Evolutionary conservation across 169 alveolate species (phyloP).

Genomic region (Babesia sp.): DNA sequence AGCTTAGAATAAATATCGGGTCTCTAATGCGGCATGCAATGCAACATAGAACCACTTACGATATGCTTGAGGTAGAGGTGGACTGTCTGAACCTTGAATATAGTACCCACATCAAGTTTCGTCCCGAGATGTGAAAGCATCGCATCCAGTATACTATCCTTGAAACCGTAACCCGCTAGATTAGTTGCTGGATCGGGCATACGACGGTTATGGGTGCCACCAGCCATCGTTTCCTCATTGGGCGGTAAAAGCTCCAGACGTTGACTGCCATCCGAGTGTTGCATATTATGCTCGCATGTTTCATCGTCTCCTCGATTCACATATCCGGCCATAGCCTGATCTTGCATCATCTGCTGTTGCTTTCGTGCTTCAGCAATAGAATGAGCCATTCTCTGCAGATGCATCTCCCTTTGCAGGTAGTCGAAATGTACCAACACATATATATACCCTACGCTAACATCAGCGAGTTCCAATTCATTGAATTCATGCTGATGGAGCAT

Average conservation of each 20-base stretch:
- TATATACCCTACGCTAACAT: slow-evolving; percentile 14
- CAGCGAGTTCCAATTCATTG: slow-evolving; percentile 46
- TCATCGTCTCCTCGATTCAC: not conserved
- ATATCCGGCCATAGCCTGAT: not conserved
- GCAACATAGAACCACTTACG: slow-evolving; percentile 2
- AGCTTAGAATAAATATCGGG: slow-evolving; percentile 29
- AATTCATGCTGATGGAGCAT: slow-evolving; percentile 43
- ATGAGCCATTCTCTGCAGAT: not conserved
- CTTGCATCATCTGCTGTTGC: not conserved
- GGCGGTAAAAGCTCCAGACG: not conserved
- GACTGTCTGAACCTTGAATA: slow-evolving; percentile 55
- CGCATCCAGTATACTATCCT: slow-evolving; percentile 34
- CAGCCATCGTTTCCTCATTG: not conserved
- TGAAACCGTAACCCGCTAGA: slow-evolving; percentile 10
- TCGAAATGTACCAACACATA: slow-evolving; percentile 54
- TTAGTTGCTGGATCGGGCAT: slow-evolving; percentile 16
- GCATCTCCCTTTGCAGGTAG: slow-evolving; percentile 44
- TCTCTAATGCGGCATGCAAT: slow-evolving; percentile 1
- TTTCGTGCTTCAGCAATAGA: not conserved
- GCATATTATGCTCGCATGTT: not conserved
- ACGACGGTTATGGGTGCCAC: not conserved
- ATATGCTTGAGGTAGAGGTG: slow-evolving; percentile 47
- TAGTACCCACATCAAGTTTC: slow-evolving; percentile 58
- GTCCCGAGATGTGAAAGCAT: slow-evolving; percentile 46
- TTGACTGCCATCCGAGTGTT: not conserved